phyloP scores from a whole-genome alignment of 192 early-diverging fungal genomes.

The Mortierella alpina region DNA sequence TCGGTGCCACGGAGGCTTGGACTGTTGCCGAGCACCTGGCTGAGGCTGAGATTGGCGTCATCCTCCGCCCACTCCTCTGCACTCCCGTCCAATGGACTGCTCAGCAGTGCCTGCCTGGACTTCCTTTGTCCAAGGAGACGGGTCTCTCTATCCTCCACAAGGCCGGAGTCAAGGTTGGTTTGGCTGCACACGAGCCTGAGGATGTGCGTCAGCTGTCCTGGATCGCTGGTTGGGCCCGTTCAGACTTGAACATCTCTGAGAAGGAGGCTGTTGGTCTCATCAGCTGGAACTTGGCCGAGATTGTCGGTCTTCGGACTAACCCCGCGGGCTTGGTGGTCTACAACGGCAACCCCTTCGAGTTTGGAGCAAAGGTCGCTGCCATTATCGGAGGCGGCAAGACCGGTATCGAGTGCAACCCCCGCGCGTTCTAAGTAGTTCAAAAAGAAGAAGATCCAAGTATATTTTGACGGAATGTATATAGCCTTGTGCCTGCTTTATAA shows the following conservation, averaged over 20 bases:
- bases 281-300: constrained; percentile 77
- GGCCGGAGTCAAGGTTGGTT: constrained; percentile 70
- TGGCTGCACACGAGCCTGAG: constrained; percentile 64
- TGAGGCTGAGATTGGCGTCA: constrained; percentile 66
- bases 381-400: constrained; percentile 68
- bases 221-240: constrained; percentile 82
- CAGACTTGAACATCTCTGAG: constrained; percentile 58
- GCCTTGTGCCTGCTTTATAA: not conserved
- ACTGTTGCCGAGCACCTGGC: constrained; percentile 69
- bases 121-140: constrained; percentile 61
- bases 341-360: constrained; percentile 72
- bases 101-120: constrained; percentile 68
- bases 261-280: constrained; percentile 76
- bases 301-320: constrained; percentile 60
- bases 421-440: constrained; percentile 30
- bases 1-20: constrained; percentile 78
- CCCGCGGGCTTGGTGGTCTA: constrained; percentile 69
- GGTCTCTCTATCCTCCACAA: constrained; percentile 63
- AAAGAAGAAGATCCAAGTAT: not conserved
- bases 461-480: not conserved
- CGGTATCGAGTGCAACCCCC: constrained; percentile 51
- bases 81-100: constrained; percentile 70
- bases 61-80: constrained; percentile 72
- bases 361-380: constrained; percentile 66
- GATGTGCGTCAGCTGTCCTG: constrained; percentile 74